A percentile compares a stretch with the other conserved stretches of the same genome.
These are phyloP conservation scores for Suhomyces sp. DNA, from an alignment of 805 yeast genomes.

Conservation along the genomic window DNA sequence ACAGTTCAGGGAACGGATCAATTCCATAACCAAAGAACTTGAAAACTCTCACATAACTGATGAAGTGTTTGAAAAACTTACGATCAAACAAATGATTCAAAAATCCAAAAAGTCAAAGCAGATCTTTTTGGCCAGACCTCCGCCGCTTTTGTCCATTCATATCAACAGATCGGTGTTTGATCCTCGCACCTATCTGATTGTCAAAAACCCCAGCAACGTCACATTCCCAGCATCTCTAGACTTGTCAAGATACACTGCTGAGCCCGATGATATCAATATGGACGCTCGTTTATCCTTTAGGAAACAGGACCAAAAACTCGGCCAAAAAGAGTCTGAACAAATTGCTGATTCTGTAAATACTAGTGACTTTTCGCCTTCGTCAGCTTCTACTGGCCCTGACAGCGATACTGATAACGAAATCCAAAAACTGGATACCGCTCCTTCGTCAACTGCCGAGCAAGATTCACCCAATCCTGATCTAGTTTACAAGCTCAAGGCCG, in stretches of 20 bases:
- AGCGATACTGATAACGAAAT: not conserved
- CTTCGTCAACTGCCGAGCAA: constrained; percentile 1
- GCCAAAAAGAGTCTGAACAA: not conserved
- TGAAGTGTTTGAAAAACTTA: constrained; percentile 68
- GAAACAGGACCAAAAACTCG: constrained; percentile 45
- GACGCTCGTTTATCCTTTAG: constrained; percentile 80
- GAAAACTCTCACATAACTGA: constrained; percentile 71
- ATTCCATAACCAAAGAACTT: constrained; percentile 46
- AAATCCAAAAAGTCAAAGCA: constrained; percentile 84
- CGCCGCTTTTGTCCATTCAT: constrained; percentile 79
- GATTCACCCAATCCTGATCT: constrained; percentile 37
- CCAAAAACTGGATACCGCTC: not conserved
- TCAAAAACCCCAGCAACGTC: constrained; percentile 83
- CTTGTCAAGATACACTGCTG: constrained; percentile 66
- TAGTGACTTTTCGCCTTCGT: not conserved
- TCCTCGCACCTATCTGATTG: constrained; percentile 74
- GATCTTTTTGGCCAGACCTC: constrained; percentile 73
- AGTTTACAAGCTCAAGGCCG: constrained; percentile 74
- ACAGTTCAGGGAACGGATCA: constrained; percentile 28
- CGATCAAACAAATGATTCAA: constrained; percentile 69
- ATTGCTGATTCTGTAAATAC: not conserved
- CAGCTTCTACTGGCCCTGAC: not conserved
- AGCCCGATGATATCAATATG: constrained; percentile 64
- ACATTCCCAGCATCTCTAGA: constrained; percentile 69
- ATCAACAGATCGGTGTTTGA: constrained; percentile 93